A percentile compares a stretch with the other conserved stretches of the same genome.
Evolutionary conservation across 768 basidiomycete genomes (phyloP).

Genomic region (Tylopilus plumbeoviolaceoides): DNA sequence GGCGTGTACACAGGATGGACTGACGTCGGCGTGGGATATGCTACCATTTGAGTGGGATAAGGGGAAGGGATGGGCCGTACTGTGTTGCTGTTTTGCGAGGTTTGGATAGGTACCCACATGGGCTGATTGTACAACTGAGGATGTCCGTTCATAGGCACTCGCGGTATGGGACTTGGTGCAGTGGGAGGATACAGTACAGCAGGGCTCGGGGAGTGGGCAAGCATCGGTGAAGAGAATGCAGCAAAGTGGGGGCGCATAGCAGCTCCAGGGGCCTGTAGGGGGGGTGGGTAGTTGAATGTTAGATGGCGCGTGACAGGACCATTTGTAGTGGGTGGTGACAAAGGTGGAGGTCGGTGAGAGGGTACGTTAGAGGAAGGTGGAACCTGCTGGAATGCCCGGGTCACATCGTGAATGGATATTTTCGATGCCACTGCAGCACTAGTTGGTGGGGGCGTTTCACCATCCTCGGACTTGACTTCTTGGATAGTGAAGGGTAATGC

Average conservation of each 20-base stretch:
- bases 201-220: constrained; percentile 68
- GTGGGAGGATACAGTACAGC: constrained; percentile 63
- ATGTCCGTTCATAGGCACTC: constrained; percentile 61
- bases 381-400: constrained; percentile 83
- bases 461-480: constrained; percentile 85
- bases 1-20: constrained; percentile 46
- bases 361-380: constrained; percentile 54
- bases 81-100: constrained; percentile 44
- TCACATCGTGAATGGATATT: constrained; percentile 80
- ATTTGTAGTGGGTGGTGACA: constrained; percentile 47
- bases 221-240: constrained; percentile 63
- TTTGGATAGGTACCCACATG: constrained; percentile 60
- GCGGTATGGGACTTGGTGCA: constrained; percentile 60
- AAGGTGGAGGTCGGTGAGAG: constrained; percentile 42
- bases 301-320: constrained; percentile 27
- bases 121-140: constrained; percentile 56
- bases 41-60: constrained; percentile 60
- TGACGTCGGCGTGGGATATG: constrained; percentile 55
- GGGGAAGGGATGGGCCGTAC: constrained; percentile 57
- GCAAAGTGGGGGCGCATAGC: constrained; percentile 55
- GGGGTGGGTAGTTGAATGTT: constrained; percentile 31
- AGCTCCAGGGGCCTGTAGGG: constrained; percentile 41
- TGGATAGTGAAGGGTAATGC: constrained; percentile 76
- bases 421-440: constrained; percentile 56
- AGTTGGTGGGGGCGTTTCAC: constrained; percentile 70